Evolutionary conservation across 179 eudicot genomes (phyloP), one percentile per base, ranked within the genome.

Genomic region (Patellifolia procumbens): DNA sequence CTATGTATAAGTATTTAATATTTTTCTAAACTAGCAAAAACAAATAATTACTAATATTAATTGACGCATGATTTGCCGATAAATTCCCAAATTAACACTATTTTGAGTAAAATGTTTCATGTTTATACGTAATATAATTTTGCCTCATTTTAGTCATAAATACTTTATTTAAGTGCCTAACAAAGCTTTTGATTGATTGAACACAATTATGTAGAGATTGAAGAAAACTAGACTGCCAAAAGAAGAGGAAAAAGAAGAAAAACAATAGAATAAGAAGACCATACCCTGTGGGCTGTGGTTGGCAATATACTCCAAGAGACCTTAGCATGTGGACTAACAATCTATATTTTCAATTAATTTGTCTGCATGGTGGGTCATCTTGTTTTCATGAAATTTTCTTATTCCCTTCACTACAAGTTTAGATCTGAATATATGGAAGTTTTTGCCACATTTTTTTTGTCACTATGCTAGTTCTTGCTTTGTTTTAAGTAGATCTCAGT

Each of bases 241-340:
- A n/a, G n/a, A n/a, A n/a, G n/a, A n/a, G n/a, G n/a, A n/a, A n/a
- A n/a, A n/a, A n/a, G n/a, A n/a, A n/a, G n/a, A n/a, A n/a, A n/a
- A n/a, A 37, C 5, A 39, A 9, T 39, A 39, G 0, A 55, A 55
- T 22, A 55, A 55, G 60, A 12, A 55, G 60, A 24, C 29, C 31
- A 55, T 55, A 22, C 60, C 29, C n/a, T 53, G 58, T n/a, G n/a
- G n/a, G n/a, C n/a, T n/a, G n/a, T 53, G 58, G 58, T 53, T 53
- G 58, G 58, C 58, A 6, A 53, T 7, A 56, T 31, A 7, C 24
- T 16, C 13, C 34, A 35, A 42, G 35, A 28, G 45, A 63, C 68
- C 24, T 63, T 63, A 35, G 68, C 68, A 63, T 63, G 68, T 63
- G 68, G 65, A 60, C 65, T 60, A n/a, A 28, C 35, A 28, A 60